A percentile compares a stretch with the other conserved stretches of the same genome.
Evolutionary conservation across 352 stramenopile species (phyloP).

Genomic region (Globisporangium perplexum): DNA sequence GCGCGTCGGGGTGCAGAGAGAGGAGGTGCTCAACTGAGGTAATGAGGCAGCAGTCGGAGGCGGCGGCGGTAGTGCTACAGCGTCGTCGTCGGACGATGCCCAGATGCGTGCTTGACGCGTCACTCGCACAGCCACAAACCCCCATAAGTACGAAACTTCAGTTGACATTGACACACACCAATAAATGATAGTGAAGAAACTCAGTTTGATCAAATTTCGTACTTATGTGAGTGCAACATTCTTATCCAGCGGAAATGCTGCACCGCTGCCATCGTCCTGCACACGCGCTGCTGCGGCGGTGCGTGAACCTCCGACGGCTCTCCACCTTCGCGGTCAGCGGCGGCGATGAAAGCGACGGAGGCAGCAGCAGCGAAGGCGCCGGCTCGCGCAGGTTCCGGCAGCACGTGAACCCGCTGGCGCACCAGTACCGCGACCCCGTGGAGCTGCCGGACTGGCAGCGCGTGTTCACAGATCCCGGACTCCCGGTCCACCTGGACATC

Average conservation of each 20-base stretch:
- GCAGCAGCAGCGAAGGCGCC: slow-evolving; percentile 3
- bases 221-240: too few species aligned
- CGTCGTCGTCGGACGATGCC: too few species aligned
- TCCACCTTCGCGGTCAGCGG: background rate
- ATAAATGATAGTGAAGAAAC: too few species aligned
- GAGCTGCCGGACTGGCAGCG: slow-evolving; percentile 53
- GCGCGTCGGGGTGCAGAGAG: too few species aligned
- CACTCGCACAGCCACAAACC: background rate
- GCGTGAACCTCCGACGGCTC: background rate
- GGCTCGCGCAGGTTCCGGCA: slow-evolving; percentile 63
- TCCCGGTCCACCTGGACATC: slow-evolving; percentile 83
- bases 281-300: background rate
- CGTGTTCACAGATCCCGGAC: slow-evolving; percentile 33
- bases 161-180: too few species aligned
- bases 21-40: background rate
- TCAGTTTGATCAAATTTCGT: too few species aligned
- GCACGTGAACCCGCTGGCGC: slow-evolving; percentile 79
- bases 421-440: slow-evolving; percentile 56
- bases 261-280: background rate
- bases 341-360: background rate
- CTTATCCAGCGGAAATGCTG: too few species aligned
- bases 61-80: too few species aligned
- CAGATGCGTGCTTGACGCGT: background rate
- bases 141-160: too few species aligned
- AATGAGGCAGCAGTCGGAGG: too few species aligned